A percentile compares a stretch with the other conserved stretches of the same genome.
These are phyloP conservation scores for Bertia moriformis DNA, from an alignment of 2,329 filamentous ascomycete species.

Conservation along the genomic window DNA sequence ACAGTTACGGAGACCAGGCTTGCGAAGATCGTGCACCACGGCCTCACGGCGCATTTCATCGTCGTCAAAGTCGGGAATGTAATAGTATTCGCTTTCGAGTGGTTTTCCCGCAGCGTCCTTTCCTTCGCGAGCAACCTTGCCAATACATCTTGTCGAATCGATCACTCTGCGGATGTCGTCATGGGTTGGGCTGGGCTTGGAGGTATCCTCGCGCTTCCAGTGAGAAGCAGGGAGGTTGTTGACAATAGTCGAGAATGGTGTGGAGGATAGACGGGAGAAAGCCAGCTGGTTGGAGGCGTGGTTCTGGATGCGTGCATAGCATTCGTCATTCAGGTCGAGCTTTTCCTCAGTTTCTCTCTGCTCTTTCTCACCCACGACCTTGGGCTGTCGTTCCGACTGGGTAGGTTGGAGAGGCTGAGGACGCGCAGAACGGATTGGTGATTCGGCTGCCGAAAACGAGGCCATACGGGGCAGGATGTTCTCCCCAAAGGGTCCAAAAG, in stretches of 20 bases:
- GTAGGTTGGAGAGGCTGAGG: background rate
- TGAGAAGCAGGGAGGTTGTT: conserved; percentile 56
- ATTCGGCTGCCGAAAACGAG: conserved; percentile 52
- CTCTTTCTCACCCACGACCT: background rate
- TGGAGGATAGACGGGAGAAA: conserved; percentile 82
- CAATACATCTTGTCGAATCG: conserved; percentile 63
- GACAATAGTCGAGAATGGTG: conserved; percentile 77
- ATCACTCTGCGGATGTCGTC: conserved; percentile 58
- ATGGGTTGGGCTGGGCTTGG: conserved; percentile 16
- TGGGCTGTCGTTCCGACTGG: background rate
- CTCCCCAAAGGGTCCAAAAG: conserved; percentile 78
- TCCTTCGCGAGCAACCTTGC: conserved; percentile 75
- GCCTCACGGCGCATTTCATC: conserved; percentile 67
- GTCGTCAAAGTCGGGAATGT: conserved; percentile 72
- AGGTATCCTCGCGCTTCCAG: conserved; percentile 43
- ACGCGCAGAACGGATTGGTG: conserved; percentile 32
- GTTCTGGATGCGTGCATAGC: conserved; percentile 45
- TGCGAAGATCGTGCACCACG: conserved; percentile 72
- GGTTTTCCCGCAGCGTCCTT: conserved; percentile 91
- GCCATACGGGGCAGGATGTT: conserved; percentile 73
- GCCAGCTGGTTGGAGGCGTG: conserved; percentile 92
- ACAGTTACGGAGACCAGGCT: conserved; percentile 77
- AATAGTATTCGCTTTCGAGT: conserved; percentile 94
- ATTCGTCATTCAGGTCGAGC: conserved; percentile 5
- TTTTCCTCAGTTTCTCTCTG: background rate